Evolutionary conservation across 495 filamentous ascomycete species (phyloP), one percentile per base, ranked within the genome.

Genomic region (Penicillium silybi): DNA sequence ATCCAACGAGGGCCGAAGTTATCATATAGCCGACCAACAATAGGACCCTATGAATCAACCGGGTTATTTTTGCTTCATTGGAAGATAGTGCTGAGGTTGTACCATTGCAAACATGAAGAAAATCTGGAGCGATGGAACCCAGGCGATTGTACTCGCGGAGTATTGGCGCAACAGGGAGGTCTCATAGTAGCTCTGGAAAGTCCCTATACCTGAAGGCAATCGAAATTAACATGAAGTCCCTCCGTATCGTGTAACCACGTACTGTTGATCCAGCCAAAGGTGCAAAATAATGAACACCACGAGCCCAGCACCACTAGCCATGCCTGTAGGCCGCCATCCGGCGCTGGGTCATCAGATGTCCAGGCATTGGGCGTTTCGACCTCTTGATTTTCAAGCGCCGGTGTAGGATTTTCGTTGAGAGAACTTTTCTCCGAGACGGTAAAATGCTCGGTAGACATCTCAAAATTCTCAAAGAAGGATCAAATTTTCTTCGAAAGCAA

Each of bases 1-100:
- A 89, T 67, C 56, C 73, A 86, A 29, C 76, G 72, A 6, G 89
- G 87, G 2, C 88, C 88, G 53, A 88, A 85, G 51, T 80, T 85
- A 61, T 95, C 90, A 59, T 57, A 62, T 3, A 68, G 37, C 7
- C 34, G 22, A 10, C 64, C 64, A 6, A 62, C 43, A 4, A 64
- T 40, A 4, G 64, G 61, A 0, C 58, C 60, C 60, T 61, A n/a
- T 17, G 11, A 18, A 20, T 18, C 26, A 26, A 27, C 11, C 7
- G 2, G 4, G 8, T 18, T 9, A 29, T 32, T 16, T 22, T 35
- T 37, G 0, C 6, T 20, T 20, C 26, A 3, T 39, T n/a, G 7
- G 15, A 45, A 13, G 9, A 19, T 32, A 5, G 44, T n/a, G 16
- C 18, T 32, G 15, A 3, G 20, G 41, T 18, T 39, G 2, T 48